Evolutionary conservation across 73 alveolate species (phyloP), one percentile per base, ranked within the genome.

Genomic region (Tetrahymena borealis): DNA sequence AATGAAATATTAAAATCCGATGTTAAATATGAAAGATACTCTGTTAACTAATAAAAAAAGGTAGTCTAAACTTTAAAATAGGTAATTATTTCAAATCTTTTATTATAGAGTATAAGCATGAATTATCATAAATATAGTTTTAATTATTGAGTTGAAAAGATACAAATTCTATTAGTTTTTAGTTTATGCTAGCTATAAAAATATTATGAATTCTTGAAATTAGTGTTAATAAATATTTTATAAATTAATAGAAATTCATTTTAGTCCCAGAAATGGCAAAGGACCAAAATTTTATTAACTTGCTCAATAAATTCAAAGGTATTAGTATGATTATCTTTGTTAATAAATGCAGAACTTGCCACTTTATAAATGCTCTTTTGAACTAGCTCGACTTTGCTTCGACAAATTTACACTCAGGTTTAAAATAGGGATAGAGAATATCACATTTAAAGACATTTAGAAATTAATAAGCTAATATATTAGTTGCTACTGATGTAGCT

Each of bases 401-500:
- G 11, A 92, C 98, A 13, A 91, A 95, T 77, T 43, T 94, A 33
- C 95, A 93, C 43, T 90, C 95, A 11, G 85, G 91, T 91, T 32
- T 96, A 96, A 91, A 91, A 39, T 96, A 97, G 96, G 78, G 94
- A 12, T 96, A 96, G 91, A 95, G 99, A 95, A 95, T 98, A 43
- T 94, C 95, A n/a, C 98, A 98, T 38, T 93, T 98, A 38, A 97
- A 97, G 79, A 95, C 97, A 92, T 98, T 98, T 95, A 96, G 97
- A 95, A 85, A 96, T 11, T 97, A 97, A 38, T 97, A 96, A 78
- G 93, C 98, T 32, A 94, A 98, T 90, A 96, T 98, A 38, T 95
- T 98, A 90, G 98, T 98, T 35, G 98, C 99, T n/a, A 98, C 99
- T 20, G 99, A 98, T 96, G 98, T 98, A 78, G 99, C 99, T 39